phyloP scores from a whole-genome alignment of 2,329 filamentous ascomycete genomes.

The Verticillium nonalfalfae region DNA sequence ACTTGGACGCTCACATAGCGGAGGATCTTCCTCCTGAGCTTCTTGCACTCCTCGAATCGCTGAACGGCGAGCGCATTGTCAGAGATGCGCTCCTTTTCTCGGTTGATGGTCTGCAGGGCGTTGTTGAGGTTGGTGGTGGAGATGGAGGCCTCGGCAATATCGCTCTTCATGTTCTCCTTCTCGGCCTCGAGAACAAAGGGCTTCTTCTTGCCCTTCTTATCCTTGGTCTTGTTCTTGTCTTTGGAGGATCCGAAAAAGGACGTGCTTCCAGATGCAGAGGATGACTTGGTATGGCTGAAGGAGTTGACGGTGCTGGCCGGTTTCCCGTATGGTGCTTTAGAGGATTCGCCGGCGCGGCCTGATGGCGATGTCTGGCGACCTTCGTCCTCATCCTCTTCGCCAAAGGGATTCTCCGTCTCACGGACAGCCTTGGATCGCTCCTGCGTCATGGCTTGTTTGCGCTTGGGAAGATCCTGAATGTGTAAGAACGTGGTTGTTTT shows the following conservation, averaged over 20 bases:
- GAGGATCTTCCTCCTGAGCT: slow-evolving; percentile 74
- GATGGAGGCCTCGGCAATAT: slow-evolving; percentile 85
- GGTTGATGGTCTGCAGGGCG: slow-evolving; percentile 81
- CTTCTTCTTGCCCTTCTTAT: slow-evolving; percentile 51
- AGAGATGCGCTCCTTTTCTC: slow-evolving; percentile 81
- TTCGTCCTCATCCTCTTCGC: slow-evolving; percentile 56
- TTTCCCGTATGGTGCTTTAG: slow-evolving; percentile 13
- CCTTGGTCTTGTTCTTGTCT: slow-evolving; percentile 35
- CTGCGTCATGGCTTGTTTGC: slow-evolving; percentile 67
- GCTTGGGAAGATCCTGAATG: slow-evolving; percentile 52
- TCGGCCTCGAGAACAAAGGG: slow-evolving; percentile 82
- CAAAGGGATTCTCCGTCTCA: slow-evolving; percentile 72
- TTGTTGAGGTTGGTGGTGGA: slow-evolving; percentile 89
- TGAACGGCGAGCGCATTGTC: slow-evolving; percentile 70
- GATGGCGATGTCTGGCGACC: slow-evolving; percentile 22
- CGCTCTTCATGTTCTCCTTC: slow-evolving; percentile 77
- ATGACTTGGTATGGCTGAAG: slow-evolving; percentile 26
- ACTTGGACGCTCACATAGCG: slow-evolving; percentile 57
- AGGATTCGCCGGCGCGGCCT: slow-evolving; percentile 15
- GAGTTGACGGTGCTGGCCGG: slow-evolving; percentile 8
- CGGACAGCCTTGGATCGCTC: slow-evolving; percentile 77
- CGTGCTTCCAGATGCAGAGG: slow-evolving; percentile 26
- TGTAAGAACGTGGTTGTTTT: neutral
- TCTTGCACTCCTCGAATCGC: slow-evolving; percentile 82
- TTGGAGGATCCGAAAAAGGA: slow-evolving; percentile 41